These are phyloP conservation scores for Bipolaris gigantea DNA, from an alignment of 2,329 filamentous ascomycete genomes.

Conservation along the genomic window DNA sequence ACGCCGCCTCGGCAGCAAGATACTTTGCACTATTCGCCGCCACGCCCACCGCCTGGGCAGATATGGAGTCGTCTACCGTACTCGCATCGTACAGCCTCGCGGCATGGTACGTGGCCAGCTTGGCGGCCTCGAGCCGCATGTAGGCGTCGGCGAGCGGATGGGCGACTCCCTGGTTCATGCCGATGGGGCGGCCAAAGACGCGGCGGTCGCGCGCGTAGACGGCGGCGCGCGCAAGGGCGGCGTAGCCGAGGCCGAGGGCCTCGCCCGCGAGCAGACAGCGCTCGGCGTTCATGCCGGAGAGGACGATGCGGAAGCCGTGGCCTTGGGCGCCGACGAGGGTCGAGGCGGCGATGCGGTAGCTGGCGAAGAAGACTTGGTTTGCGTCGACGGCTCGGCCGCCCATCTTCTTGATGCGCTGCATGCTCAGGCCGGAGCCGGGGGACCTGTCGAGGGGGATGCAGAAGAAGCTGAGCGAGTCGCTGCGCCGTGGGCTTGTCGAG, in stretches of 20 bases:
- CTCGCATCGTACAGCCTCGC: slow-evolving; percentile 60
- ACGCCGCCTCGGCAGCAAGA: slow-evolving; percentile 63
- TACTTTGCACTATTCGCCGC: slow-evolving; percentile 62
- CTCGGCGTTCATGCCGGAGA: slow-evolving; percentile 56
- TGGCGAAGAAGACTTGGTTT: slow-evolving; percentile 86
- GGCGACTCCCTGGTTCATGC: slow-evolving; percentile 62
- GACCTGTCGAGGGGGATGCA: slow-evolving; percentile 72
- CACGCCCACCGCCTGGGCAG: slow-evolving; percentile 52
- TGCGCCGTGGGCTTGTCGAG: slow-evolving; percentile 69
- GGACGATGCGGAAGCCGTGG: slow-evolving; percentile 71
- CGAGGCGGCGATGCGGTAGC: slow-evolving; percentile 67
- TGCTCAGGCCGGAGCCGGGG: slow-evolving; percentile 60
- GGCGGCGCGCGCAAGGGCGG: slow-evolving; percentile 52
- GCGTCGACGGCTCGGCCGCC: slow-evolving; percentile 79
- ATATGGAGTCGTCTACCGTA: slow-evolving; percentile 19
- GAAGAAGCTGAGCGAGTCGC: slow-evolving; percentile 77
- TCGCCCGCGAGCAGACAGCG: slow-evolving; percentile 66
- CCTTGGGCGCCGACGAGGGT: slow-evolving; percentile 72
- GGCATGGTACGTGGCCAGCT: slow-evolving; percentile 63
- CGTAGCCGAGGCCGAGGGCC: slow-evolving; percentile 78
- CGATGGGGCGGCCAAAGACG: slow-evolving; percentile 61
- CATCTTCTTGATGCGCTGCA: slow-evolving; percentile 81
- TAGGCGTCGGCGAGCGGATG: slow-evolving; percentile 62
- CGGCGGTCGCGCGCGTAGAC: slow-evolving; percentile 53
- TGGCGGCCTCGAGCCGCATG: slow-evolving; percentile 64